Percentiles rank a stretch among this genome's conserved stretches.
Conservation (phyloP, 345 rosid genomes). For the Geranium rotundifolium region DNA sequence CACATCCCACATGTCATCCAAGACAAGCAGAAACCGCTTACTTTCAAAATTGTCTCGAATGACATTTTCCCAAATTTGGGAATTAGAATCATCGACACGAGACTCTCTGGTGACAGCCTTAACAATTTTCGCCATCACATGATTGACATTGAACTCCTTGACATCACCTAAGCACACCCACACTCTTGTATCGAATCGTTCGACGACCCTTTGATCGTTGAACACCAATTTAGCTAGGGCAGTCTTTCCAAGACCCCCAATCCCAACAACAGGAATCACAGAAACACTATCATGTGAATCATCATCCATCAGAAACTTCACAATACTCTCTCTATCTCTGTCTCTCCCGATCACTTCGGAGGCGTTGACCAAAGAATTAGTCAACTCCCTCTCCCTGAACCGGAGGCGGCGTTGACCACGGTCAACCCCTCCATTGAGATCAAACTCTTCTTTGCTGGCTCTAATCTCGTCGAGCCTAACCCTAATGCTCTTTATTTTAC, state of each 20-base stretch:
- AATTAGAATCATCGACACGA: no score
- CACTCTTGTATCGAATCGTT: conserved; percentile 7
- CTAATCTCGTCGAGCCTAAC: conserved; percentile 6
- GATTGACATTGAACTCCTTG: no score
- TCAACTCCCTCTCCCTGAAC: neutral
- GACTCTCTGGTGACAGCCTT: no score
- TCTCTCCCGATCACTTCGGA: conserved; percentile 15
- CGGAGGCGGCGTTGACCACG: no score
- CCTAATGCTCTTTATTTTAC: conserved; percentile 7
- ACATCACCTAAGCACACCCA: conserved; percentile 7
- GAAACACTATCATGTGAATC: neutral
- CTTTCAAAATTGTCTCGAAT: no score
- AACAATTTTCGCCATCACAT: no score
- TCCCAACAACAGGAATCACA: conserved; percentile 15
- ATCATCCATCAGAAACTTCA: conserved; percentile 3
- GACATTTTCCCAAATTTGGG: no score
- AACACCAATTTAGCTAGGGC: conserved; percentile 17
- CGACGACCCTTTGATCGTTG: conserved; percentile 5
- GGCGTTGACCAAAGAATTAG: conserved; percentile 11
- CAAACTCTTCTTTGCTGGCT: conserved; percentile 1
- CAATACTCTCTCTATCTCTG: conserved; percentile 9
- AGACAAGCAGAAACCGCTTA: no score
- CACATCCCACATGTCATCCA: no score
- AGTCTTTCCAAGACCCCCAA: conserved; percentile 19
- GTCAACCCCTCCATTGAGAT: neutral